Percentiles rank a stretch among this genome's conserved stretches.
These are phyloP conservation scores for Marasmius tenuissimus DNA, from an alignment of 1,284 basidiomycete genomes.

Conservation along the genomic window DNA sequence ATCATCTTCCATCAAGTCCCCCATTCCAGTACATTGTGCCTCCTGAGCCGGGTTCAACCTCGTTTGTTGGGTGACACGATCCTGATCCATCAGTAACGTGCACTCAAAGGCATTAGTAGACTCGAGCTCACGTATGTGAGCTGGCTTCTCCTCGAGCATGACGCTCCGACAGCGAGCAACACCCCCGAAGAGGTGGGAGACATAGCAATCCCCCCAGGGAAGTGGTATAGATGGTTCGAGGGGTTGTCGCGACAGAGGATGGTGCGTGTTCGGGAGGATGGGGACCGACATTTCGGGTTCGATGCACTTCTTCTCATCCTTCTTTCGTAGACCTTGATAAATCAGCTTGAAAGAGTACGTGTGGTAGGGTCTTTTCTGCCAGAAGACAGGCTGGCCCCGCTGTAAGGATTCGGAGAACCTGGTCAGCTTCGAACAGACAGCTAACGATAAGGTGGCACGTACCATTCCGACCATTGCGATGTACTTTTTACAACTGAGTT, in stretches of 20 bases:
- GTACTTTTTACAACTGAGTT: background rate
- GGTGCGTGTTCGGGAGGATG: slow-evolving; percentile 9
- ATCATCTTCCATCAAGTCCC: too few relatives aligned
- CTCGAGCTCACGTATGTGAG: background rate
- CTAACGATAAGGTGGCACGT: background rate
- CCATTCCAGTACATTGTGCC: too few relatives aligned
- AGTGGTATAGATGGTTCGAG: slow-evolving; percentile 8
- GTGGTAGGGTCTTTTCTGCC: background rate
- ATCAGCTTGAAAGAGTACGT: slow-evolving; percentile 5
- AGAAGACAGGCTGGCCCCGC: background rate
- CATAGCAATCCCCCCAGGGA: slow-evolving; percentile 12
- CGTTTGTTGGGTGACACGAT: background rate
- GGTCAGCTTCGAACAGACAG: background rate
- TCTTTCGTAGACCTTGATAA: slow-evolving; percentile 2
- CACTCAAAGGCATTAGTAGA: background rate
- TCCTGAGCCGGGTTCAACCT: too few relatives aligned
- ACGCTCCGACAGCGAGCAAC: background rate
- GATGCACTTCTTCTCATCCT: background rate
- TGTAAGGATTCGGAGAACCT: background rate
- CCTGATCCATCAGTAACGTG: background rate
- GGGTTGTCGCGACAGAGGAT: slow-evolving; percentile 7
- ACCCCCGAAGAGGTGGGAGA: background rate
- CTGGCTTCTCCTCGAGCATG: background rate
- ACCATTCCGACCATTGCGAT: background rate
- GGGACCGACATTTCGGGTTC: slow-evolving; percentile 10